Evolutionary conservation across 2,329 filamentous ascomycete species (phyloP).

Genomic region (Graphiopsis chlorocephala): DNA sequence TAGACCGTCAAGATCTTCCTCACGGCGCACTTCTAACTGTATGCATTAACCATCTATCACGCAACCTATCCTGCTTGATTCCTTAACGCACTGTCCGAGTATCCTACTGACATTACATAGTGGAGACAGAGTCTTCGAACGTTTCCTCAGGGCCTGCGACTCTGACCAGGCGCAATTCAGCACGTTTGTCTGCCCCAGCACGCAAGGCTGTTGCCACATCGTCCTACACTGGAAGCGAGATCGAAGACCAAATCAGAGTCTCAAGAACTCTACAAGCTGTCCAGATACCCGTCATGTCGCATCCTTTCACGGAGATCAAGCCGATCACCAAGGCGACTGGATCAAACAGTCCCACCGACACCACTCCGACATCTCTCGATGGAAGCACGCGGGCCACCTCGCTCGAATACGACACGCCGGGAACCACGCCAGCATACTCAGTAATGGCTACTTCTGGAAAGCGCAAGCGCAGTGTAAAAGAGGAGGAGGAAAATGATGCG

Average conservation of each 20-base stretch:
- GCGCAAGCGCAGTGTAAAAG: constrained; percentile 34
- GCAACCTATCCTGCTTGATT: not conserved
- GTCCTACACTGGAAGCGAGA: constrained; percentile 6
- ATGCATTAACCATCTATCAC: not conserved
- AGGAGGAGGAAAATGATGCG: constrained; percentile 31
- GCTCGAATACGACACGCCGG: constrained; percentile 59
- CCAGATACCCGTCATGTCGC: not conserved
- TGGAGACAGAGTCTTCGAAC: not conserved
- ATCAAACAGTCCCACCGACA: constrained; percentile 22
- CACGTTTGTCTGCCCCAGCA: constrained; percentile 3
- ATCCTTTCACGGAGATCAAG: not conserved
- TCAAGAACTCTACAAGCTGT: constrained; percentile 5
- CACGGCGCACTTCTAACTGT: constrained; percentile 2
- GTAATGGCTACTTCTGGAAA: constrained; percentile 30
- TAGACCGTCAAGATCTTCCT: constrained; percentile 3
- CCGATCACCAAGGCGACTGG: not conserved
- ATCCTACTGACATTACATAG: not conserved
- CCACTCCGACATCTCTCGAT: constrained; percentile 19
- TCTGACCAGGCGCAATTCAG: constrained; percentile 7
- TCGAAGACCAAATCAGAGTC: constrained; percentile 20
- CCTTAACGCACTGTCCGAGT: not conserved
- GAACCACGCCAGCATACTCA: constrained; percentile 56
- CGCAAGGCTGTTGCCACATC: constrained; percentile 6
- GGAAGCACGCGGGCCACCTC: constrained; percentile 41
- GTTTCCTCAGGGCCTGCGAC: not conserved